Base-by-base conservation (phyloP, 1,139 yeast species). In the Kodamaea ohmeri region DNA sequence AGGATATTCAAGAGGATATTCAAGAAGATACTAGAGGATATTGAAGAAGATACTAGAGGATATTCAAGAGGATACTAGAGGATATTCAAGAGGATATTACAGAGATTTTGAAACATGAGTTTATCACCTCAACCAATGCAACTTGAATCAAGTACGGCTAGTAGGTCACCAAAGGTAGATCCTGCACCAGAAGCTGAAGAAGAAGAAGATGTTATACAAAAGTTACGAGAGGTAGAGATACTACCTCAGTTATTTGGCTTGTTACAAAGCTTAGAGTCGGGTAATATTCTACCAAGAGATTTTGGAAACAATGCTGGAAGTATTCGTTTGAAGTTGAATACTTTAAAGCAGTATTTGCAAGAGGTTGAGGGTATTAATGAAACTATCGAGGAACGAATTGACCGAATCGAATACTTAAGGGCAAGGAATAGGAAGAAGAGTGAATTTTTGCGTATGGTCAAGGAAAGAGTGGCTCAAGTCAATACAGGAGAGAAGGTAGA, bases 271-370 rank as follows among this genome's bases (percentile, higher is more conserved):
- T 49, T 71, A 32, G 61, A 63, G 25, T 49, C 53, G 5, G 74
- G 71, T 5, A 56, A 52, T 11, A 48, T 67, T 15, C 70, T 62
- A 59, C 66, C 71, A 2, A 64, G 67, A 36, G 76, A 71, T 47
- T 70, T 71, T 44, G 74, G 67, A 43, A 70, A 68, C 47, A 63
- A 65, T 37, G 61, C 71, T 2, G 76, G 76, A 7, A 61, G 67
- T 36, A 53, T 68, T 31, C 56, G 75, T 35, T 59, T 69, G 43
- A 65, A 67, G 43, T 44, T 70, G 35, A 51, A 55, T 39, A 61
- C 56, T 18, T 49, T 68, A 25, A 60, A 58, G 35, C 61, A 58
- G 44, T 48, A 52, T 25, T 52, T 71, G 25, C 62, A 55, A 42
- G 65, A 63, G 32, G 60, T 70, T 11, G 70, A 67, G 5, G 73